phyloP scores from a whole-genome alignment of 2,329 filamentous ascomycete species.

The Microthyrium microscopicum region DNA sequence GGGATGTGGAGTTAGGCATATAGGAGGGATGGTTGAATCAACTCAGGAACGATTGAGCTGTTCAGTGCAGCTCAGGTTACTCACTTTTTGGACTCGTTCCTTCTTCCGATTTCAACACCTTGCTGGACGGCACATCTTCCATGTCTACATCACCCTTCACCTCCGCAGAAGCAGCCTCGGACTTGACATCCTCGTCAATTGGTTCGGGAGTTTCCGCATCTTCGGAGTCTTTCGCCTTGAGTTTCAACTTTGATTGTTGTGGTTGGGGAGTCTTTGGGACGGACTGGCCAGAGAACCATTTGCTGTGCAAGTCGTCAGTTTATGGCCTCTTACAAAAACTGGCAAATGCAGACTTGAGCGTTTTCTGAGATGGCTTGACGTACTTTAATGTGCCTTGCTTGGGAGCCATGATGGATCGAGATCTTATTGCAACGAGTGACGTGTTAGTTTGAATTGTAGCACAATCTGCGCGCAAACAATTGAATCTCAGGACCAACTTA shows the following conservation, averaged over 20 bases:
- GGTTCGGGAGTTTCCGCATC: constrained; percentile 1
- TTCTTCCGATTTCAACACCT: no score
- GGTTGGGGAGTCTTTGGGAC: not conserved
- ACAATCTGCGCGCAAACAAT: no score
- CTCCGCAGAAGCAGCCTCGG: not conserved
- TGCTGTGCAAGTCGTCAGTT: constrained; percentile 35
- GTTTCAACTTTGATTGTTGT: not conserved
- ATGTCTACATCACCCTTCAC: constrained; percentile 3
- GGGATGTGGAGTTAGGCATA: no score
- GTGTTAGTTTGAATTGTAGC: no score
- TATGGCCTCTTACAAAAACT: constrained; percentile 4
- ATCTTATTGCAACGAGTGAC: no score
- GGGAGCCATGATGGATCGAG: constrained; percentile 24
- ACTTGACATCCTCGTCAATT: constrained; percentile 1
- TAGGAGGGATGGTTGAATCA: no score
- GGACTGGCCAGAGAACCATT: constrained; percentile 63
- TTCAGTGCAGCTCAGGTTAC: no score
- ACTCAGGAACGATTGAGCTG: no score
- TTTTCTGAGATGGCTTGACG: constrained; percentile 57
- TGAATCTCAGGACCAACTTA: no score
- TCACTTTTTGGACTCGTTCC: no score
- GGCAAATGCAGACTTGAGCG: constrained; percentile 45
- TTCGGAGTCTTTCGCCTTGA: not conserved
- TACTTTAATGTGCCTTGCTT: constrained; percentile 84
- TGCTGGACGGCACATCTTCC: no score